Conservation (phyloP, 2,329 filamentous ascomycete species). For the Claviceps arundinis region DNA sequence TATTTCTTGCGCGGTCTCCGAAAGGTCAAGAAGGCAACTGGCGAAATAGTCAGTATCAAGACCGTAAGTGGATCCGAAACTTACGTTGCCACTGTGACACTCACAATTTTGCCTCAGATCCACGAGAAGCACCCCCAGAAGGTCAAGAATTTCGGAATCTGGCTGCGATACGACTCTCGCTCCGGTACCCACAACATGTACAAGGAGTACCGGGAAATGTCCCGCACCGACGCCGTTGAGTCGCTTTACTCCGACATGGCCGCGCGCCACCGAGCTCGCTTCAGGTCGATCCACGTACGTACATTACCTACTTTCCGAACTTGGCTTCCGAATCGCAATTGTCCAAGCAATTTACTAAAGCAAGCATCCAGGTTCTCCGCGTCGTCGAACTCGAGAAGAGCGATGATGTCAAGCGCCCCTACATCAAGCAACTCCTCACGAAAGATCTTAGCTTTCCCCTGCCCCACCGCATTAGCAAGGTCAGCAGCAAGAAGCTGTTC, state of each 20-base stretch:
- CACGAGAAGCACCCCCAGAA: conserved; percentile 97
- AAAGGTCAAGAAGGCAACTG: conserved; percentile 99
- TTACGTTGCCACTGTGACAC: neutral
- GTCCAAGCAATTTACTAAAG: conserved; percentile 3
- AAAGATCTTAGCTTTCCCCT: conserved; percentile 98
- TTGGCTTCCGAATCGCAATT: neutral
- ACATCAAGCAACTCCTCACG: conserved; percentile 96
- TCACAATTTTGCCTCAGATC: conserved; percentile 45
- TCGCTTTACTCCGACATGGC: conserved; percentile 99
- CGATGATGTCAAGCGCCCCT: conserved; percentile 91
- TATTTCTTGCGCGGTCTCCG: conserved; percentile 99
- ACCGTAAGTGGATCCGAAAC: conserved; percentile 42
- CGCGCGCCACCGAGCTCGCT: conserved; percentile 89
- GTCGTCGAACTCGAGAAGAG: conserved; percentile 94
- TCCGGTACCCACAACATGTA: conserved; percentile 99
- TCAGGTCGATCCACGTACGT: conserved; percentile 96
- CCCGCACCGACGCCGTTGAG: conserved; percentile 87
- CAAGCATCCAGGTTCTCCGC: conserved; percentile 67
- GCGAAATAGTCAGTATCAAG: conserved; percentile 97
- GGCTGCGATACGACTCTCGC: conserved; percentile 99
- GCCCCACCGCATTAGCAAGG: conserved; percentile 85
- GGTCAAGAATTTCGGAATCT: conserved; percentile 99
- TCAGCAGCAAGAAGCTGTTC: conserved; percentile 80
- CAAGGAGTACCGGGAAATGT: conserved; percentile 99
- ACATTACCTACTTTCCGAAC: conserved; percentile 22